Evolutionary conservation across 2,329 filamentous ascomycete species (phyloP).

Genomic region (Botryotinia convoluta): DNA sequence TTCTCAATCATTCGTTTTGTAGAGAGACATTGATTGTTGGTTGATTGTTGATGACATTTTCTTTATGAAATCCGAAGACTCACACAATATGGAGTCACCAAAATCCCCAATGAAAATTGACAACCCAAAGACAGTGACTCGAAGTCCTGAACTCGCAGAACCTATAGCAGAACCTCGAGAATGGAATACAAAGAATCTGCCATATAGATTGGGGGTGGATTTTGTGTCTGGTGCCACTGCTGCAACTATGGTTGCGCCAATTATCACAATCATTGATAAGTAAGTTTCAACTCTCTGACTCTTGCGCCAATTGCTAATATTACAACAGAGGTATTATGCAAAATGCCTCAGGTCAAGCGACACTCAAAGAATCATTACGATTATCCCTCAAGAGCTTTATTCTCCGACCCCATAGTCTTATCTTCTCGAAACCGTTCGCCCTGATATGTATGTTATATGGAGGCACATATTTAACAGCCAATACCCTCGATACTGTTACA

Average conservation of each 20-base stretch:
- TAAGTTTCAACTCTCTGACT: constrained; percentile 41
- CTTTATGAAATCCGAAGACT: constrained; percentile 1
- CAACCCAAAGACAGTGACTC: constrained; percentile 15
- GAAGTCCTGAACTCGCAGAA: constrained; percentile 21
- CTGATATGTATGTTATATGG: constrained; percentile 77
- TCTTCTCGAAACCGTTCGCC: constrained; percentile 64
- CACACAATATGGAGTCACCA: constrained; percentile 9
- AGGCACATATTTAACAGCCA: constrained; percentile 86
- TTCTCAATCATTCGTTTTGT: background rate
- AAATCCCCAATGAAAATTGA: constrained; percentile 17
- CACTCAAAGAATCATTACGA: constrained; percentile 58
- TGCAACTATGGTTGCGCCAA: constrained; percentile 72
- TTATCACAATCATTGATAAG: constrained; percentile 88
- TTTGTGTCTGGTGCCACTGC: constrained; percentile 66
- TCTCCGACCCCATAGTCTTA: constrained; percentile 56
- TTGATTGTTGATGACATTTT: background rate
- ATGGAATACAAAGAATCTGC: constrained; percentile 78
- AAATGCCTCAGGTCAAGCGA: constrained; percentile 68
- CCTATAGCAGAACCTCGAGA: constrained; percentile 25
- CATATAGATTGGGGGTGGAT: constrained; percentile 65
- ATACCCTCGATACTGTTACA: constrained; percentile 75
- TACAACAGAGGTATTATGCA: constrained; percentile 68
- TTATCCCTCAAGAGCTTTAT: constrained; percentile 56
- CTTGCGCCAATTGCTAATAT: constrained; percentile 24
- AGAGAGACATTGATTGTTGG: background rate